Conservation (phyloP, 371 early-diverging fungal genomes). For the Rhizomucor miehei region DNA sequence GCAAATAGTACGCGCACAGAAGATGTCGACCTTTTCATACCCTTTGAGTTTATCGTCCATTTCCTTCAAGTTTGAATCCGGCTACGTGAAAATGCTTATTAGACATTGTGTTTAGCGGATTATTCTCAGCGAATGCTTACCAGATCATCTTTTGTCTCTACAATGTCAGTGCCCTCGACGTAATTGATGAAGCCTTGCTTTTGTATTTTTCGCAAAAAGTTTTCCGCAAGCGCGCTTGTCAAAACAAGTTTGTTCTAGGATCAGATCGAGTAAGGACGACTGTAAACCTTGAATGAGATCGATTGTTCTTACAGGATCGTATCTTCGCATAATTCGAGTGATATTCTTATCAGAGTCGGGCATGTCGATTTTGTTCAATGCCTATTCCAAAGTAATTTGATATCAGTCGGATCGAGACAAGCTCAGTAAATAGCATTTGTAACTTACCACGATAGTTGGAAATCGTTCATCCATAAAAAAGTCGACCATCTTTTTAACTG, state of each 20-base stretch:
- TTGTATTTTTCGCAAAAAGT: slow-evolving; percentile 67
- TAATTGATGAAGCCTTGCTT: slow-evolving; percentile 69
- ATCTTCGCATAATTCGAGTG: slow-evolving; percentile 67
- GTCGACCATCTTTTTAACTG: slow-evolving; percentile 55
- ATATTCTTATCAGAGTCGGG: slow-evolving; percentile 81
- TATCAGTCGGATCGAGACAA: no score
- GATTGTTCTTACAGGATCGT: slow-evolving; percentile 42
- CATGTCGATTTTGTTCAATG: slow-evolving; percentile 81
- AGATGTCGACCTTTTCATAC: slow-evolving; percentile 18
- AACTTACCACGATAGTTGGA: slow-evolving; percentile 64
- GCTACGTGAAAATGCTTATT: slow-evolving; percentile 14
- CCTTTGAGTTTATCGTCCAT: slow-evolving; percentile 61
- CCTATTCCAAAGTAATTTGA: slow-evolving; percentile 19
- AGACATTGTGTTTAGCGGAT: no score
- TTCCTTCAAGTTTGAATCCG: slow-evolving; percentile 49
- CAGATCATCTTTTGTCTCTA: slow-evolving; percentile 54
- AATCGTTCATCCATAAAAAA: slow-evolving; percentile 74
- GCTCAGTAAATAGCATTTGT: no score
- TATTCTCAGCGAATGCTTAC: slow-evolving; percentile 13
- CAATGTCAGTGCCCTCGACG: slow-evolving; percentile 65
- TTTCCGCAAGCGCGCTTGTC: slow-evolving; percentile 75
- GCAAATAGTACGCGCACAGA: neutral
- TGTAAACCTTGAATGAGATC: neutral
- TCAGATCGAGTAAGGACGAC: neutral
- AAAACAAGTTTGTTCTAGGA: slow-evolving; percentile 58